Evolutionary conservation across 169 alveolate genomes (phyloP).

Genomic region (Eimeria acervulina): DNA sequence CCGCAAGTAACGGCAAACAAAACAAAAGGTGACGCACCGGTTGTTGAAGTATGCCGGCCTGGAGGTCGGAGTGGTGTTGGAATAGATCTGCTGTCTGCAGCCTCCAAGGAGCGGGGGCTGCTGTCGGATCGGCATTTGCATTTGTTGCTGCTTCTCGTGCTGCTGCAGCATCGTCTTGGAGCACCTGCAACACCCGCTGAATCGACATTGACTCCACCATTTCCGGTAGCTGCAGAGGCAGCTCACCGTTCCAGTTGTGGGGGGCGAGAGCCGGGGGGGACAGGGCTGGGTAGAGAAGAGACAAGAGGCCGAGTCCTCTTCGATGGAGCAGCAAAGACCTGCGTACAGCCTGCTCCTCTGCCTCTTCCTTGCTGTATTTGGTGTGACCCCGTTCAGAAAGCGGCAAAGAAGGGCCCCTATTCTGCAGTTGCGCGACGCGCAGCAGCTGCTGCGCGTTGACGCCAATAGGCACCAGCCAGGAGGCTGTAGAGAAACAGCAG

Average conservation of each 20-base stretch:
- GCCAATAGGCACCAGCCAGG: constrained; percentile 41
- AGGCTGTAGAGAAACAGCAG: constrained; percentile 80
- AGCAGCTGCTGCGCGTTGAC: constrained; percentile 63
- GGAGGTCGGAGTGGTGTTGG: constrained; percentile 43
- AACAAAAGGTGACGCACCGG: not conserved
- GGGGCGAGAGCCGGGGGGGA: constrained; percentile 67
- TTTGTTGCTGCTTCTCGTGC: constrained; percentile 55
- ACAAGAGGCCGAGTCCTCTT: constrained; percentile 32
- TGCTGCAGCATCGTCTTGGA: constrained; percentile 55
- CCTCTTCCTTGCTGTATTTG: not conserved
- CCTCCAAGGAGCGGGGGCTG: constrained; percentile 18
- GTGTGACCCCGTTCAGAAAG: not conserved
- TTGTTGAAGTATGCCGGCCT: not conserved
- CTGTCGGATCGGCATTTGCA: not conserved
- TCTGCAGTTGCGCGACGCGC: constrained; percentile 57
- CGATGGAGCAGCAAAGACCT: constrained; percentile 64
- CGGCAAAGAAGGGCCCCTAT: not conserved
- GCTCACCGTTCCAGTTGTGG: constrained; percentile 26
- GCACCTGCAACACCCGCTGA: constrained; percentile 46
- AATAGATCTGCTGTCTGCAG: constrained; percentile 49
- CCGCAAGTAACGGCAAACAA: too few species aligned
- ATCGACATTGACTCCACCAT: constrained; percentile 42
- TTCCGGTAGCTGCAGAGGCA: constrained; percentile 71
- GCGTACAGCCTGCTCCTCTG: constrained; percentile 11
- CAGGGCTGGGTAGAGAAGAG: constrained; percentile 26